Base-by-base conservation (phyloP, 768 basidiomycete genomes). In the Paxillus involutus region DNA sequence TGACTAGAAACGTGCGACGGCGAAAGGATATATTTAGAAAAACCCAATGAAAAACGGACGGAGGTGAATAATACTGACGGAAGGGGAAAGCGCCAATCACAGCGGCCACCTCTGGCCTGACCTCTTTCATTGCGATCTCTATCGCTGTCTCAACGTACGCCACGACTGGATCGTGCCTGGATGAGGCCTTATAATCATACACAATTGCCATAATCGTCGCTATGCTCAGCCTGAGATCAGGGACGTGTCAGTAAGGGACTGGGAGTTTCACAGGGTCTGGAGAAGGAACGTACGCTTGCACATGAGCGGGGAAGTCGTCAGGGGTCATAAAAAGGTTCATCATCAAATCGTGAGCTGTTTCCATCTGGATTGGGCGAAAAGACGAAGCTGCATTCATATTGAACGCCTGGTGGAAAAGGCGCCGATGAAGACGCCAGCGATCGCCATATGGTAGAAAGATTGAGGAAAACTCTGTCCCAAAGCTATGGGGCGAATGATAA, bases 351-450 rank as follows among this genome's bases (percentile, higher is more conserved):
- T 64, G 60, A 6, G 62, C 58, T 50, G 70, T 71, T 32, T 56
- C 56, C 17, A 59, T 58, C 46, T 75, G 73, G 13, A 68, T 57
- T 7, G 70, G 66, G 30, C 56, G 60, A 49, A 70, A 74, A 12
- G 58, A 32, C 6, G 47, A 8, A n/a, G 60, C 49, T 2, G 63
- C 65, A 37, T 65, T 62, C 12, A 56, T 58, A 26, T 59, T 58
- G 59, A 75, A 70, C 19, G 62, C 59, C 39, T 74, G 71, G 24
- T 76, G 73, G 41, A 67, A 68, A 10, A 74, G 53, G 33, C 66
- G 58, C 33, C 72, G 52, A 13, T 47, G 63, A 44, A 56, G 53
- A 26, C 59, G 57, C 63, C 63, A 67, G 12, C 49, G 39, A 24
- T 60, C 56, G 35, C 58, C 63, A 43, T 67, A 62, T 3, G 63